These are phyloP conservation scores for Alternaria gaisen DNA, from an alignment of 2,329 filamentous ascomycete species.

Conservation along the genomic window DNA sequence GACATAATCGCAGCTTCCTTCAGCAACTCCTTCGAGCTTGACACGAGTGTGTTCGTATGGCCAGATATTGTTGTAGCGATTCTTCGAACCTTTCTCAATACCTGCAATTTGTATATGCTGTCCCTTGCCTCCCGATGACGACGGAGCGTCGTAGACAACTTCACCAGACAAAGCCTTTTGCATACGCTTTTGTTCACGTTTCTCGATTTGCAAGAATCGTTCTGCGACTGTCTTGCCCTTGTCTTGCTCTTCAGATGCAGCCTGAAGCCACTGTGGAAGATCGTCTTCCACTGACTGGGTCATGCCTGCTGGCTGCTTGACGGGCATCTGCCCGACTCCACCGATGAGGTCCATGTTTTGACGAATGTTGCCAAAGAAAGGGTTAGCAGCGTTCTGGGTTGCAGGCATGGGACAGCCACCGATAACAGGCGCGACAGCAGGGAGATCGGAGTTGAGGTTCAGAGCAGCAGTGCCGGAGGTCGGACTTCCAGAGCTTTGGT, in stretches of 20 bases:
- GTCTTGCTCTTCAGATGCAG: conserved; percentile 71
- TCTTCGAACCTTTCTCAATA: conserved; percentile 93
- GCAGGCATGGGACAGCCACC: conserved; percentile 86
- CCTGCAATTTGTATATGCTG: conserved; percentile 79
- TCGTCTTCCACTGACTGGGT: conserved; percentile 57
- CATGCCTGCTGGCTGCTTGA: conserved; percentile 66
- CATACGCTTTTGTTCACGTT: conserved; percentile 90
- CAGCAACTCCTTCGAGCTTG: conserved; percentile 72
- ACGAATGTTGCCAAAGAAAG: conserved; percentile 95
- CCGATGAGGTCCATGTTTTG: conserved; percentile 96
- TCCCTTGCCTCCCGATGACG: conserved; percentile 46
- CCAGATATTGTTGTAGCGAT: conserved; percentile 97
- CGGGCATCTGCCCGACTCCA: conserved; percentile 81
- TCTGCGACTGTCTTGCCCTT: conserved; percentile 83
- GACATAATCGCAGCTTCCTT: conserved; percentile 86
- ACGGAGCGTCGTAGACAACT: conserved; percentile 63
- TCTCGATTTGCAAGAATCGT: conserved; percentile 84
- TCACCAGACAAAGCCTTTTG: conserved; percentile 75
- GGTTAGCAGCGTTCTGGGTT: conserved; percentile 74
- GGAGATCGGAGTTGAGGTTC: conserved; percentile 40
- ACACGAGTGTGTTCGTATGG: conserved; percentile 95
- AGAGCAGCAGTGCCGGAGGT: conserved; percentile 35
- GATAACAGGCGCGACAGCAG: conserved; percentile 77
- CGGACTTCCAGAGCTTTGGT: conserved; percentile 50
- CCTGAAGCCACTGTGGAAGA: conserved; percentile 80